Conservation (phyloP, 169 alveolate genomes). For the Plasmodium inui region DNA sequence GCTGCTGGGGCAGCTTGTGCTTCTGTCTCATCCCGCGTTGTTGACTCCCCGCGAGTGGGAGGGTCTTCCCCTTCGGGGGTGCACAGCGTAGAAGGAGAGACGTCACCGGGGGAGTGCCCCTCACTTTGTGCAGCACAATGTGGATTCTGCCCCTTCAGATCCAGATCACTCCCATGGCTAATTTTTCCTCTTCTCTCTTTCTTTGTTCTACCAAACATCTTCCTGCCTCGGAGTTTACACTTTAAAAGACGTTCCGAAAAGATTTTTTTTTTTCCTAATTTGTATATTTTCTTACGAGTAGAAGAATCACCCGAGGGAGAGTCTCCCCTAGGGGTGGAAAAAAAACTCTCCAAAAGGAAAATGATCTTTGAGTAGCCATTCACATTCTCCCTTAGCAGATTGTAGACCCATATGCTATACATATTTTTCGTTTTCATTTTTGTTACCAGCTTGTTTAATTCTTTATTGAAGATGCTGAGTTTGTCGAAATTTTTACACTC, state of each 20-base stretch:
- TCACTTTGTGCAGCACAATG: background rate
- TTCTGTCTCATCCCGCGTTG: too few relatives aligned
- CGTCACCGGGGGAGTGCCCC: background rate
- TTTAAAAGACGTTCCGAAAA: background rate
- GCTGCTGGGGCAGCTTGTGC: background rate
- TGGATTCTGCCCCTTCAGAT: background rate
- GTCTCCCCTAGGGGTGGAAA: background rate
- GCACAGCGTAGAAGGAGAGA: background rate
- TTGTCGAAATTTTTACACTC: conserved; percentile 64
- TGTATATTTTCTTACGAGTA: background rate
- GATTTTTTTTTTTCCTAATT: conserved; percentile 2
- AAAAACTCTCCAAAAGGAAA: conserved; percentile 22
- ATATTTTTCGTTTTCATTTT: conserved; percentile 61
- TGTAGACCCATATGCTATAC: conserved; percentile 56
- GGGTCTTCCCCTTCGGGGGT: background rate
- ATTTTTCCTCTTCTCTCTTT: background rate
- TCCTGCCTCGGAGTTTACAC: background rate
- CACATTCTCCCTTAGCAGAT: conserved; percentile 29
- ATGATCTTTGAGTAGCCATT: conserved; percentile 46
- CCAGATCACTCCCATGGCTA: background rate
- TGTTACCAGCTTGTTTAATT: conserved; percentile 33
- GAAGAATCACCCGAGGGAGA: background rate
- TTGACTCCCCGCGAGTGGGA: background rate
- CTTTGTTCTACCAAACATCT: background rate
- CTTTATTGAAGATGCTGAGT: conserved; percentile 35